Base-by-base conservation (phyloP, 2,329 filamentous ascomycete genomes). In the Aspergillus fructus region DNA sequence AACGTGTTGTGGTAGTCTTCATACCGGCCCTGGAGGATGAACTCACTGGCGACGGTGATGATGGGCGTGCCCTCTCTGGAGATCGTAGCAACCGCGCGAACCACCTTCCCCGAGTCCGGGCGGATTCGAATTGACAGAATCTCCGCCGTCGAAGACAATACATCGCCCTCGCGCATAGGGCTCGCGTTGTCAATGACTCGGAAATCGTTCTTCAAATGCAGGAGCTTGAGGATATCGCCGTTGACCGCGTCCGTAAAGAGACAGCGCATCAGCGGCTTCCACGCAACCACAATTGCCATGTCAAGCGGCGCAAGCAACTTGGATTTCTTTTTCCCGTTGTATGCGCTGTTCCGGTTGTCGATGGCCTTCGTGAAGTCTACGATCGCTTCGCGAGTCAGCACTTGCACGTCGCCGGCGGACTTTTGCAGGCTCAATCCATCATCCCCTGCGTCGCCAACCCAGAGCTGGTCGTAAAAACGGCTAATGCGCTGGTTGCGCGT, bases 191-290 rank as follows among this genome's bases (percentile, higher is more conserved):
- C 93, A 64, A 97, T 85, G 94, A 99, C 97, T 68, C 94, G 90
- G 88, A 97, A 99, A 62, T 90, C 88, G 75, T 99, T 99, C 48
- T 93, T 97, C 60, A 99, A 79, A 77, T 99, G 94, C 13, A 99
- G 93, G 53, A 99, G 86, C 79, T 96, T 97, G 60, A 99, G 84
- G 53, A 99, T 81, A 72, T 99, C 94, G 64, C 94, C 94, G 66
- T 99, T 94, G 68, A 99, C 97, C 61, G 87, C 91, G 66, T 92
- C 88, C 62, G 94, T 94, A 84, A 99, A 99, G 76, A 99, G 97
- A 13, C 94, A 94, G 83, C 97, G 97, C 12, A 93, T 99, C 70
- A 99, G 97, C 43, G 94, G 94, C 79, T 99, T 97, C 93, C 93
- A 97, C 61, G 93, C 93, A 52, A 96, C 89, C n/a, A 96, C 93